These are phyloP conservation scores for Yarrowia alimentaria DNA, from an alignment of 805 yeast species.

Conservation along the genomic window DNA sequence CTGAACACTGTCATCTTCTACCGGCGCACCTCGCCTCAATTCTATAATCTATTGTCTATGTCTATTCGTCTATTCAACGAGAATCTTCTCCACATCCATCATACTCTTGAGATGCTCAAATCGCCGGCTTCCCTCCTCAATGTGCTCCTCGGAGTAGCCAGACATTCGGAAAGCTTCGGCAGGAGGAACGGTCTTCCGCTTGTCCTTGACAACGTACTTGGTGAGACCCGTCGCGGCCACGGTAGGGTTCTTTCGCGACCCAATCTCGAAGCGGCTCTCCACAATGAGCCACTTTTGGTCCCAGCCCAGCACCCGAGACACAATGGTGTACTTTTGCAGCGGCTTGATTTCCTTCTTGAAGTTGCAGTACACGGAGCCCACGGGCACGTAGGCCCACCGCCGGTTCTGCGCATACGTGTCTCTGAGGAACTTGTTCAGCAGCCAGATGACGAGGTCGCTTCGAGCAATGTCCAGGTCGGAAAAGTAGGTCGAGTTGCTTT, in stretches of 20 bases:
- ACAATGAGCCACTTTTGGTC: slow-evolving; percentile 83
- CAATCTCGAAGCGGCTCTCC: slow-evolving; percentile 56
- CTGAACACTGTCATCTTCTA: too few species aligned
- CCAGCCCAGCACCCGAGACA: slow-evolving; percentile 71
- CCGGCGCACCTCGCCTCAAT: too few species aligned
- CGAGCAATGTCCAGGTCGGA: slow-evolving; percentile 78
- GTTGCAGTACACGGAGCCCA: slow-evolving; percentile 65
- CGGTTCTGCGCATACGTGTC: slow-evolving; percentile 44
- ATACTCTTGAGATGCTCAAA: slow-evolving; percentile 31
- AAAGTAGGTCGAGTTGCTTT: slow-evolving; percentile 82
- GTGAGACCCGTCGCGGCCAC: slow-evolving; percentile 63
- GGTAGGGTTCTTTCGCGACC: slow-evolving; percentile 38
- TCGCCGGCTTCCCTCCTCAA: slow-evolving; percentile 34
- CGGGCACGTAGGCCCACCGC: slow-evolving; percentile 64
- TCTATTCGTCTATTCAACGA: neutral
- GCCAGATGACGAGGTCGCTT: slow-evolving; percentile 54
- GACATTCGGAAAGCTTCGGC: slow-evolving; percentile 53
- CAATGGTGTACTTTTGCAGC: slow-evolving; percentile 55
- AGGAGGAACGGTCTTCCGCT: slow-evolving; percentile 73
- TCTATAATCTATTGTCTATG: too few species aligned
- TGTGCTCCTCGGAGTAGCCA: slow-evolving; percentile 54
- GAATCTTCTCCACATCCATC: slow-evolving; percentile 7
- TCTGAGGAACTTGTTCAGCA: slow-evolving; percentile 57
- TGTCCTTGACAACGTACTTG: slow-evolving; percentile 77
- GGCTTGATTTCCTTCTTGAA: slow-evolving; percentile 75